Percentiles rank a stretch among this genome's conserved stretches.
Conservation (phyloP, 2,329 filamentous ascomycete species). For the Kalmusia sp. region DNA sequence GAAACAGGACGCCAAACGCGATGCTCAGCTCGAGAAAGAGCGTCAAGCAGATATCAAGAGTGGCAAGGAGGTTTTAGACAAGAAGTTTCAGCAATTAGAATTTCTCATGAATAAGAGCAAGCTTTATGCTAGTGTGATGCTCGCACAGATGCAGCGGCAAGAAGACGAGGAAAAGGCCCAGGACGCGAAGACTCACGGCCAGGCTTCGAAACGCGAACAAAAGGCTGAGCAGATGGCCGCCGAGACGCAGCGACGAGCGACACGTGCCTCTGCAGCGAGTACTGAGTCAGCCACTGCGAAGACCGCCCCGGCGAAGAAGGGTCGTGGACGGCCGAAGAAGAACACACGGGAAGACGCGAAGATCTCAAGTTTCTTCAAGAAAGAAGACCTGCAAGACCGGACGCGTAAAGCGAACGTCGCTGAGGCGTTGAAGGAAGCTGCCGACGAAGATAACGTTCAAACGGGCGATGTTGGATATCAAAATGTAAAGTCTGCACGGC, state of each 20-base stretch:
- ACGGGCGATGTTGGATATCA: constrained; percentile 68
- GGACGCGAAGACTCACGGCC: constrained; percentile 54
- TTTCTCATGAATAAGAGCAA: constrained; percentile 61
- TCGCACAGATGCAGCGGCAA: constrained; percentile 60
- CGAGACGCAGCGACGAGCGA: constrained; percentile 55
- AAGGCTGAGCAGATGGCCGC: constrained; percentile 56
- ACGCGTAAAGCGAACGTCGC: constrained; percentile 61
- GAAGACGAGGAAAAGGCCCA: constrained; percentile 56
- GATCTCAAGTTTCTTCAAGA: constrained; percentile 68
- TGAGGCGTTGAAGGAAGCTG: constrained; percentile 65
- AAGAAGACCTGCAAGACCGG: constrained; percentile 62
- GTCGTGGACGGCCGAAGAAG: constrained; percentile 50
- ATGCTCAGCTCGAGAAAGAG: constrained; percentile 52
- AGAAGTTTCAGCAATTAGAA: constrained; percentile 60
- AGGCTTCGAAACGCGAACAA: constrained; percentile 54
- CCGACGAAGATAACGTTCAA: constrained; percentile 64
- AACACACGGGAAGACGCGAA: constrained; percentile 43
- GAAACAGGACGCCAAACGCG: constrained; percentile 54
- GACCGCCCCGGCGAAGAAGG: constrained; percentile 30
- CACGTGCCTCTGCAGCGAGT: constrained; percentile 44
- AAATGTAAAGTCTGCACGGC: constrained; percentile 79
- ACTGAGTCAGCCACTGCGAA: constrained; percentile 19
- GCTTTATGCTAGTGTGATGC: constrained; percentile 60
- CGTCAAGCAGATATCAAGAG: constrained; percentile 55
- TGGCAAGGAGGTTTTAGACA: constrained; percentile 54